phyloP scores from a whole-genome alignment of 768 basidiomycete genomes.

The Lactarius hengduanensis region DNA sequence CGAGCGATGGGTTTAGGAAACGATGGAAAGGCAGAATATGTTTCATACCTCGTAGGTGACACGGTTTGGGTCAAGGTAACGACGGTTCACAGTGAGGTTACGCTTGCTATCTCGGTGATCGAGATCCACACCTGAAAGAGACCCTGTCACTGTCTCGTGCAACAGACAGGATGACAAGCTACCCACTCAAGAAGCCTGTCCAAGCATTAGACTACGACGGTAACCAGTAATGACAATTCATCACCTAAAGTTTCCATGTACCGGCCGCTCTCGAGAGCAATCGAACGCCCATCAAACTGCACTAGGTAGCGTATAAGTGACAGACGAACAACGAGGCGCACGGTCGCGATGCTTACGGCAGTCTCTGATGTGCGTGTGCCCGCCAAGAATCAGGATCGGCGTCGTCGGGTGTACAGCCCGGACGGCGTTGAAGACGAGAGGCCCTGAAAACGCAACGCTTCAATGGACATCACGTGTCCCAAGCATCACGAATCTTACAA shows the following conservation, averaged over 20 bases:
- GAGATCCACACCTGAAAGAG: slow-evolving; percentile 48
- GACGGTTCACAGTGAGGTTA: slow-evolving; percentile 61
- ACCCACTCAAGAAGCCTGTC: slow-evolving; percentile 62
- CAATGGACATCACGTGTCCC: background rate
- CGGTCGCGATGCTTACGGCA: slow-evolving; percentile 49
- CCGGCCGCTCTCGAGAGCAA: slow-evolving; percentile 78
- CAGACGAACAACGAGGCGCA: background rate
- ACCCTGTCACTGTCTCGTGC: slow-evolving; percentile 5
- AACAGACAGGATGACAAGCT: background rate
- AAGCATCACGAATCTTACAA: slow-evolving; percentile 42
- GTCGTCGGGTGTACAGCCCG: slow-evolving; percentile 69
- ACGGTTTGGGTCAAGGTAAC: slow-evolving; percentile 80
- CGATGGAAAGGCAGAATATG: background rate
- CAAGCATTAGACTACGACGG: slow-evolving; percentile 1
- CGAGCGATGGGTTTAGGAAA: background rate
- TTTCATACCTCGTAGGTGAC: slow-evolving; percentile 64
- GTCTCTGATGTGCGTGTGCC: slow-evolving; percentile 78
- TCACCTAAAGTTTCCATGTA: slow-evolving; percentile 92
- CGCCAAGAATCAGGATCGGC: slow-evolving; percentile 83
- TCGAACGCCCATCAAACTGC: slow-evolving; percentile 70
- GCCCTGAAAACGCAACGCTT: slow-evolving; percentile 48
- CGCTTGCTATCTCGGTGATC: slow-evolving; percentile 41
- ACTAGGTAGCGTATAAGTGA: slow-evolving; percentile 35
- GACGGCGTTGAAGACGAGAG: slow-evolving; percentile 67
- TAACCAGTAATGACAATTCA: slow-evolving; percentile 26